A percentile compares a stretch with the other conserved stretches of the same genome.
Conservation (phyloP, 345 rosid species). For the Iberis pinnata region DNA sequence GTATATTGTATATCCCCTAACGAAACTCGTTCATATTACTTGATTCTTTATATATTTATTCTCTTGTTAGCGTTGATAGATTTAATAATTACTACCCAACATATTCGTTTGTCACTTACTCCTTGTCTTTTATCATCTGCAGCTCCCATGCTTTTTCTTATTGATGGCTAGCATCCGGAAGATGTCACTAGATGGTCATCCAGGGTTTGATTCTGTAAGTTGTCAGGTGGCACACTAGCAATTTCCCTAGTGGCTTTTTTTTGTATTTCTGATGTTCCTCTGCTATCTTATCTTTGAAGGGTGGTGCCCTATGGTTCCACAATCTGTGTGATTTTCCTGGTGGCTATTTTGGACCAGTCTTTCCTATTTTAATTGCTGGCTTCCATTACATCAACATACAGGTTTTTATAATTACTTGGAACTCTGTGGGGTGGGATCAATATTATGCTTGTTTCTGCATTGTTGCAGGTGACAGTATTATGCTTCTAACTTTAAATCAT, state of each 20-base stretch:
- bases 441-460: conserved; percentile 3
- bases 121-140: conserved; percentile 19
- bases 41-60: too few species aligned
- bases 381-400: conserved; percentile 76
- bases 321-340: conserved; percentile 61
- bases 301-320: conserved; percentile 90
- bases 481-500: conserved; percentile 5
- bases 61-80: not conserved
- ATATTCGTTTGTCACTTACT: conserved; percentile 6
- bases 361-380: conserved; percentile 61
- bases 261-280: conserved; percentile 3
- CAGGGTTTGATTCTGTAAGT: conserved; percentile 86
- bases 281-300: conserved; percentile 41
- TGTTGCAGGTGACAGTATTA: conserved; percentile 4
- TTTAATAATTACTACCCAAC: not conserved
- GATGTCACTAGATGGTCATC: conserved; percentile 78
- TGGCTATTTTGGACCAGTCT: conserved; percentile 54
- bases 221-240: conserved; percentile 8
- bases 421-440: not conserved
- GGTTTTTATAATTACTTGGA: conserved; percentile 33
- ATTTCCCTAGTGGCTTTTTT: not conserved
- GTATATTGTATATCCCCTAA: too few species aligned
- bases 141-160: conserved; percentile 81
- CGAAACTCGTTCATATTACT: too few species aligned
- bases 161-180: conserved; percentile 71